These are phyloP conservation scores for Irpex sp. DNA, from an alignment of 1,284 basidiomycete genomes.

Conservation along the genomic window DNA sequence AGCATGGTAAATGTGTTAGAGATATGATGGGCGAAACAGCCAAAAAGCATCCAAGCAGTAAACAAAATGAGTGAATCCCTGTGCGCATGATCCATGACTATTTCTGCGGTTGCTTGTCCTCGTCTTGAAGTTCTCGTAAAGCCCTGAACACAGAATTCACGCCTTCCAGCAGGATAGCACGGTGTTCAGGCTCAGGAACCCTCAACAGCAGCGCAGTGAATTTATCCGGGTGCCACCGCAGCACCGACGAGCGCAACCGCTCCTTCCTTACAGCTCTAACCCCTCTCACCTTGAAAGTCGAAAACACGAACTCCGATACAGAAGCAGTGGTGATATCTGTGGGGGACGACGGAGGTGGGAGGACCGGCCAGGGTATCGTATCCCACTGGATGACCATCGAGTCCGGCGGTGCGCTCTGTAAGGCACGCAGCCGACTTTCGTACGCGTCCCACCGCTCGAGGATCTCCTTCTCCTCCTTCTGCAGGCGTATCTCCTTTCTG, in stretches of 20 bases:
- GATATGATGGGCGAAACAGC: neutral
- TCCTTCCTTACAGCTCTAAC: constrained; percentile 43
- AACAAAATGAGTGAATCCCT: neutral
- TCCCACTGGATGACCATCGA: constrained; percentile 29
- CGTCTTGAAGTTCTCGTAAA: constrained; percentile 29
- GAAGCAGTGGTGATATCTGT: constrained; percentile 38
- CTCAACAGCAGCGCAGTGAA: constrained; percentile 47
- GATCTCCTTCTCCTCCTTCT: constrained; percentile 35
- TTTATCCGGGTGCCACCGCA: constrained; percentile 77
- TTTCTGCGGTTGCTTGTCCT: constrained; percentile 11
- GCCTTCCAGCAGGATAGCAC: constrained; percentile 41
- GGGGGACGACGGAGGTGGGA: constrained; percentile 21
- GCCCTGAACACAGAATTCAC: constrained; percentile 32
- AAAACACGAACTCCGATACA: constrained; percentile 54
- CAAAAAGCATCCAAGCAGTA: neutral
- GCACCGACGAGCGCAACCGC: constrained; percentile 52
- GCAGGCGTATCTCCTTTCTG: constrained; percentile 37
- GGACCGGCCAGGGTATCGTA: constrained; percentile 62
- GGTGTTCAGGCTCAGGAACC: constrained; percentile 47
- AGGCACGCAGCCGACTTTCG: constrained; percentile 42
- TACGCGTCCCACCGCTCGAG: constrained; percentile 45
- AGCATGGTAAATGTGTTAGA: neutral
- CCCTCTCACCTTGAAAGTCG: constrained; percentile 37
- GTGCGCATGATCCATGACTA: neutral
- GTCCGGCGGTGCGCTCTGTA: constrained; percentile 23